Percentiles rank a stretch among this genome's conserved stretches.
These are phyloP conservation scores for Nicotiana benthamiana DNA, from an alignment of 257 asterid genomes.

Conservation along the genomic window DNA sequence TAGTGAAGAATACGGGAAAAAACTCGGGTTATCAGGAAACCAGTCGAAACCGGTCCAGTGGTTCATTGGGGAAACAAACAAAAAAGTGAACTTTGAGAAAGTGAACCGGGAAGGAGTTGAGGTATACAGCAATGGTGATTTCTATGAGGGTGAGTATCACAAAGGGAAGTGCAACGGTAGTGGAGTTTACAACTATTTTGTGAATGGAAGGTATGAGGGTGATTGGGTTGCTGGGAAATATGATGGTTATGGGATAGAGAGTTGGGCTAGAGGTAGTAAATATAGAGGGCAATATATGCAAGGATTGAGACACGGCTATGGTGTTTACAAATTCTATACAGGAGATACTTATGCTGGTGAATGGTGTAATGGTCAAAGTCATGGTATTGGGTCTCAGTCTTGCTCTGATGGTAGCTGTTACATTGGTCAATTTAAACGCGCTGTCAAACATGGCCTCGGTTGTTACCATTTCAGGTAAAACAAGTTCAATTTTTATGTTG, in stretches of 20 bases:
- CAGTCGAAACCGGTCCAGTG: conserved; percentile 66
- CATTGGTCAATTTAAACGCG: conserved; percentile 14
- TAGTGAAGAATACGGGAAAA: conserved; percentile 27
- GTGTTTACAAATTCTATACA: conserved; percentile 17
- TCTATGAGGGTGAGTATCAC: conserved; percentile 39
- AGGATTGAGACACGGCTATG: conserved; percentile 14
- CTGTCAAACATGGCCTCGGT: conserved; percentile 32
- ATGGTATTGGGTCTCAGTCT: conserved; percentile 14
- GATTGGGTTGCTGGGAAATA: conserved; percentile 58
- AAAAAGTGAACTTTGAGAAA: conserved; percentile 1
- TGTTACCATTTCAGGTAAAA: conserved; percentile 78
- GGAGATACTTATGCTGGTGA: conserved; percentile 15
- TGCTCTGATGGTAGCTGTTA: conserved; percentile 17
- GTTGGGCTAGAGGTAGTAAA: conserved; percentile 81
- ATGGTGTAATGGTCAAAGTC: conserved; percentile 16
- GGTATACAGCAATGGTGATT: conserved; percentile 39
- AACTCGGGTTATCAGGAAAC: conserved; percentile 30
- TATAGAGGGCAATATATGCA: conserved; percentile 2
- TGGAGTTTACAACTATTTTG: conserved; percentile 34
- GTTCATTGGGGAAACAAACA: conserved; percentile 64
- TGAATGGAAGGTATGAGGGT: conserved; percentile 43
- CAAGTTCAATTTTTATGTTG: not conserved
- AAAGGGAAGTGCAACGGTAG: conserved; percentile 39
- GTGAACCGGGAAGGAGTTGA: conserved; percentile 35
- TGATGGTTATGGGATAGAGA: conserved; percentile 56